phyloP scores from a whole-genome alignment of 768 basidiomycete species.

The Terana coerulea region DNA sequence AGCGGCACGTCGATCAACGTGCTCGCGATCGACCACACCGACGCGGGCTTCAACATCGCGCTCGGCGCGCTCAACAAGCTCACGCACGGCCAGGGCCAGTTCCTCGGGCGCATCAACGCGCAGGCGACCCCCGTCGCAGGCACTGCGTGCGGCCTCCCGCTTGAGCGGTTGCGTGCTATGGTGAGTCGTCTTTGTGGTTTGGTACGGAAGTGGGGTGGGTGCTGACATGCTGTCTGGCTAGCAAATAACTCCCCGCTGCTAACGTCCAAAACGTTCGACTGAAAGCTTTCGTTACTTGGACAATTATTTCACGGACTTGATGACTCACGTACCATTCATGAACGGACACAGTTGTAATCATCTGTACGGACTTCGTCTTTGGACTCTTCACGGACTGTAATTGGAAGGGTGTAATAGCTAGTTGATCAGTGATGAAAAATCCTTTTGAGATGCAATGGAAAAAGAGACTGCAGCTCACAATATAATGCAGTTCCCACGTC shows the following conservation, averaged over 20 bases:
- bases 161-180: neutral
- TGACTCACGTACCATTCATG: neutral
- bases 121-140: constrained; percentile 23
- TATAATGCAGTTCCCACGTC: too few species aligned
- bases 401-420: neutral
- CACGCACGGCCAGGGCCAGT: constrained; percentile 21
- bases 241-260: too few species aligned
- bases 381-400: neutral
- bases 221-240: too few species aligned
- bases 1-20: constrained; percentile 42
- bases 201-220: too few species aligned
- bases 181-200: neutral
- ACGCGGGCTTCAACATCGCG: constrained; percentile 35
- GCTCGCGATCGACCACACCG: constrained; percentile 48
- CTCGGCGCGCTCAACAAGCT: constrained; percentile 27
- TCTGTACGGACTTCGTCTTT: too few species aligned
- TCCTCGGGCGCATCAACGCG: constrained; percentile 25
- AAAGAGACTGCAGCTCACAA: too few species aligned
- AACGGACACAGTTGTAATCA: neutral
- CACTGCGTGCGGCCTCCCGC: constrained; percentile 19
- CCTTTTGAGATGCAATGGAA: too few species aligned
- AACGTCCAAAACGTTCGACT: too few species aligned
- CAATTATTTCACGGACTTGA: neutral
- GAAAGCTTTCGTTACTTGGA: neutral
- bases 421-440: too few species aligned